Evolutionary conservation across 345 rosid species (phyloP), one percentile per base, ranked within the genome.

Genomic region (Brassica rapa): DNA sequence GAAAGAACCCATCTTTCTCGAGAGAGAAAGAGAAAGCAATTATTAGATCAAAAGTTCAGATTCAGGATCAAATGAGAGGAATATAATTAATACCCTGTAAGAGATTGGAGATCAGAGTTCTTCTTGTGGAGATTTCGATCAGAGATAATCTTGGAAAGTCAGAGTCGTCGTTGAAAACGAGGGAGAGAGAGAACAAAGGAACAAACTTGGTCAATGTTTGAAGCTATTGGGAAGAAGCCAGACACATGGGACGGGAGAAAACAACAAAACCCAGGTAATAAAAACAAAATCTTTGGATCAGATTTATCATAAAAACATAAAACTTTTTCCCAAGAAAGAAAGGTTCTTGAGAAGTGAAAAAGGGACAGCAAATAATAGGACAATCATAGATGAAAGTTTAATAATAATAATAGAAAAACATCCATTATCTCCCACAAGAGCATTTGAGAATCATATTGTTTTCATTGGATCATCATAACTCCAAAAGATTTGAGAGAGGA

Each of bases 1-100:
- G 85, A 92, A 94, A 77, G 98, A 94, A 62, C 98, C 98, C 98
- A 94, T 94, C 53, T 80, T 55, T 67, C 8, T 41, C 1, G 10
- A 35, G 21, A 49, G 55, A 46, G 16, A 43, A 4, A 43, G 14
- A 41, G 12, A 11, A 46, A 46, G 16, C 55, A 46, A 14, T 46
- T 46, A 46, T 46, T 46, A 46, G 55, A 46, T 46, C 55, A 46
- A 37, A 37, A 46, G 55, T 46, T 46, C 55, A 49, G 16, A 49
- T 49, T 43, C 15, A n/a, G 32, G 32, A 11, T 62, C 32, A 53
- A 46, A 66, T n/a, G 73, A 66, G 77, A 72, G 8, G 65, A 55
- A 6, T 62, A 70, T 1, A 7, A 6, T 19, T 43, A 24, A 59
- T 78, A 72, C 41, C 56, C 55, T 72, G 55, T 4, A 39, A 71